Conservation (phyloP, 2,329 filamentous ascomycete genomes). For the Microdochium paspali region DNA sequence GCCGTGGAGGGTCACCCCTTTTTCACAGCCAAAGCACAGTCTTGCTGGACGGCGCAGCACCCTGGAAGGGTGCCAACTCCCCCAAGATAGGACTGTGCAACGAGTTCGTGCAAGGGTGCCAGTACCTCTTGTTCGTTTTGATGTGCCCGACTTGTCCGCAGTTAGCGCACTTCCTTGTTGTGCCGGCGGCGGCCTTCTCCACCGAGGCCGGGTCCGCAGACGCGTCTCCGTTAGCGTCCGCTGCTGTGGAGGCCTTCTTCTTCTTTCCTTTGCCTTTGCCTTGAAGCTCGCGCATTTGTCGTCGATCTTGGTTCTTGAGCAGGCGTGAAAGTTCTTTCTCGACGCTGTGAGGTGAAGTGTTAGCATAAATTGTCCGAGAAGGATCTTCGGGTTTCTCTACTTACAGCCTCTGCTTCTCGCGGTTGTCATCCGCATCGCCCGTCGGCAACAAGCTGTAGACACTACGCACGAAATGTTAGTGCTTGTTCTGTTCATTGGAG, state of each 20-base stretch:
- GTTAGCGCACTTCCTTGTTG: slow-evolving; percentile 90
- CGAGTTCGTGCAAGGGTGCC: slow-evolving; percentile 15
- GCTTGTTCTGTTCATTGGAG: slow-evolving; percentile 6
- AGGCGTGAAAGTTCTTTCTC: slow-evolving; percentile 73
- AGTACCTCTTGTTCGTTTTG: slow-evolving; percentile 97
- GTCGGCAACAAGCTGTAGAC: slow-evolving; percentile 40
- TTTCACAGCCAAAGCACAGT: slow-evolving; percentile 14
- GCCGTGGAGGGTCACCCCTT: no score
- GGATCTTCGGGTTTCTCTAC: slow-evolving; percentile 4
- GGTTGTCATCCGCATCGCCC: slow-evolving; percentile 40
- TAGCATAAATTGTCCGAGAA: slow-evolving; percentile 24
- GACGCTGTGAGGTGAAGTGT: slow-evolving; percentile 35
- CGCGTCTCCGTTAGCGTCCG: slow-evolving; percentile 23
- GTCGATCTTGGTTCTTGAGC: slow-evolving; percentile 82
- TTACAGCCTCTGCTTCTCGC: slow-evolving; percentile 34
- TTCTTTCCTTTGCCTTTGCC: slow-evolving; percentile 65
- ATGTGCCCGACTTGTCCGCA: slow-evolving; percentile 96
- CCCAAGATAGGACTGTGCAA: neutral
- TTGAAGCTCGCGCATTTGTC: slow-evolving; percentile 82
- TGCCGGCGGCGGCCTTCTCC: slow-evolving; percentile 50
- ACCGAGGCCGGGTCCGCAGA: slow-evolving; percentile 41
- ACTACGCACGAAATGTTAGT: slow-evolving; percentile 31
- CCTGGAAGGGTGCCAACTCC: no score
- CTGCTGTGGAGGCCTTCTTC: slow-evolving; percentile 23
- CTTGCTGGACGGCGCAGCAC: neutral